Percentiles rank a stretch among this genome's conserved stretches.
Evolutionary conservation across 306 rosid genomes (phyloP).

Genomic region (Corylus americana): DNA sequence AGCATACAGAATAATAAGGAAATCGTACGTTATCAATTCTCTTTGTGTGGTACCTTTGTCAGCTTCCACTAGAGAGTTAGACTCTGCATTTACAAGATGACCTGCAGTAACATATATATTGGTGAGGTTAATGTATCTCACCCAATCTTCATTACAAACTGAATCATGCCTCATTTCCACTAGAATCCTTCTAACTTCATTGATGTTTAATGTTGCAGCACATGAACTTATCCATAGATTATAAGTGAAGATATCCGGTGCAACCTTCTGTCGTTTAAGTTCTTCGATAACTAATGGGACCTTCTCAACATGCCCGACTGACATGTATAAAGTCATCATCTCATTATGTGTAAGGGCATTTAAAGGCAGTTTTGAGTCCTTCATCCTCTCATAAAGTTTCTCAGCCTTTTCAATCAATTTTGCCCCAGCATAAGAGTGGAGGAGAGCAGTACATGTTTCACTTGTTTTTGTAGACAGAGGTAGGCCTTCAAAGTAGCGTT

Average conservation of each 20-base stretch:
- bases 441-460: constrained; percentile 86
- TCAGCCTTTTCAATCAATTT: constrained; percentile 83
- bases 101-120: constrained; percentile 54
- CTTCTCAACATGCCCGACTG: constrained; percentile 84
- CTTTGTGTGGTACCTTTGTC: constrained; percentile 70
- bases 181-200: constrained; percentile 62
- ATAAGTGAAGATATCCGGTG: constrained; percentile 83
- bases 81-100: constrained; percentile 53
- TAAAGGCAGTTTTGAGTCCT: constrained; percentile 51
- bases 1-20: constrained; percentile 78
- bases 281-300: constrained; percentile 69
- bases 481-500: constrained; percentile 84
- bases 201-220: constrained; percentile 68
- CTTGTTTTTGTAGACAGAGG: constrained; percentile 59
- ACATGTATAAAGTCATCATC: constrained; percentile 92
- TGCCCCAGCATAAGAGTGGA: constrained; percentile 78
- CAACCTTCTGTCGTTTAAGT: constrained; percentile 54
- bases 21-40: constrained; percentile 90
- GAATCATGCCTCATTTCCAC: constrained; percentile 64
- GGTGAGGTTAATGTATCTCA: constrained; percentile 62
- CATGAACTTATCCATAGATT: constrained; percentile 89
- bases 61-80: constrained; percentile 58
- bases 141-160: constrained; percentile 65
- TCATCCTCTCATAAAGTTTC: constrained; percentile 62
- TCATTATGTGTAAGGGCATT: constrained; percentile 79